Percentiles rank a stretch among this genome's conserved stretches.
phyloP scores from a whole-genome alignment of 2,329 filamentous ascomycete genomes.

The Aspergillus nomiae region DNA sequence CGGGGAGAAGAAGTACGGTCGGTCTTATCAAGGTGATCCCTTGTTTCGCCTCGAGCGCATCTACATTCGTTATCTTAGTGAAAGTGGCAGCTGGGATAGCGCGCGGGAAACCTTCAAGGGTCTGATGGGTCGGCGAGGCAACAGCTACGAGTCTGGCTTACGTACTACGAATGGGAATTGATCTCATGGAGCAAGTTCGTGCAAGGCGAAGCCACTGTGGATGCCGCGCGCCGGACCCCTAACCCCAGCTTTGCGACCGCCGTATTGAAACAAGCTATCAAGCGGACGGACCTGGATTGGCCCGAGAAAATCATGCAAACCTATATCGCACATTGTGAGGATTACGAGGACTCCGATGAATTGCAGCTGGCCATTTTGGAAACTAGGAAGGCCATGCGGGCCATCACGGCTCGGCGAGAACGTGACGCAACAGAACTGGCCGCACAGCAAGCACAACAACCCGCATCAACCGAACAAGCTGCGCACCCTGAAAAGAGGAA shows the following conservation, averaged over 20 bases:
- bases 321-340: conserved; percentile 67
- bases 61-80: conserved; percentile 86
- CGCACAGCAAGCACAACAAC: conserved; percentile 24
- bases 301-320: conserved; percentile 53
- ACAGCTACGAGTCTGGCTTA: conserved; percentile 89
- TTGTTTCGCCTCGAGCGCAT: conserved; percentile 87
- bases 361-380: conserved; percentile 74
- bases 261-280: conserved; percentile 72
- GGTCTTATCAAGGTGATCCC: conserved; percentile 81
- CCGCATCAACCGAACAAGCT: conserved; percentile 25
- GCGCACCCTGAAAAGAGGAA: conserved; percentile 64
- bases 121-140: conserved; percentile 67
- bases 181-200: conserved; percentile 64
- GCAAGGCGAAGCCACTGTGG: conserved; percentile 54
- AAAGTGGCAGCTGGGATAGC: conserved; percentile 74
- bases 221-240: conserved; percentile 58
- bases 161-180: conserved; percentile 92
- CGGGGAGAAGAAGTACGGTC: conserved; percentile 74
- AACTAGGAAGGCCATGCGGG: conserved; percentile 68
- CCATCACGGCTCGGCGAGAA: conserved; percentile 64
- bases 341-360: conserved; percentile 78
- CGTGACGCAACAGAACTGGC: conserved; percentile 65
- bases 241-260: conserved; percentile 74
- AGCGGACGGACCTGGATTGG: conserved; percentile 52
- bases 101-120: conserved; percentile 78